phyloP scores from a whole-genome alignment of 2,329 filamentous ascomycete genomes.

The Fusarium virguliforme region DNA sequence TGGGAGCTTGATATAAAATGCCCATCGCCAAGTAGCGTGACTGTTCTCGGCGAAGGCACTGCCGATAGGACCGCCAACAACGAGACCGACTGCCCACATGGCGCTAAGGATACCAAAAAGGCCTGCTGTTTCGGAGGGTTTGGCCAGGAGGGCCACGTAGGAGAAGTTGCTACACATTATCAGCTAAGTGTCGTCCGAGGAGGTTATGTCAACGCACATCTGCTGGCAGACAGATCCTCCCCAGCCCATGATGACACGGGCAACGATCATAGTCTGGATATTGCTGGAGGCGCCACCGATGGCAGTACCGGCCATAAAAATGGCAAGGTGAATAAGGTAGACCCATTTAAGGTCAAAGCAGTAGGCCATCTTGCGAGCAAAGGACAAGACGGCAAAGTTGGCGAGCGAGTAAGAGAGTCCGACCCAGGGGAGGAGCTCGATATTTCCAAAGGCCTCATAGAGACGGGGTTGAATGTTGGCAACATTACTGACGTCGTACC shows the following conservation, averaged over 20 bases:
- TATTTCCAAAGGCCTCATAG: conserved; percentile 65
- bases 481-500: conserved; percentile 63
- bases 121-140: neutral
- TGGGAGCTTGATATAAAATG: conserved; percentile 69
- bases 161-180: conserved; percentile 6
- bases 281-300: neutral
- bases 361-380: conserved; percentile 53
- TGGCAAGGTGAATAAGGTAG: conserved; percentile 16
- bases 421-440: conserved; percentile 60
- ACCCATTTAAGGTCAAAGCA: conserved; percentile 1
- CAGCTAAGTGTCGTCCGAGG: conserved; percentile 2
- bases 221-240: conserved; percentile 7
- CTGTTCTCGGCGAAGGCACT: conserved; percentile 53
- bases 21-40: conserved; percentile 62
- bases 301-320: conserved; percentile 37
- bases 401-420: conserved; percentile 56
- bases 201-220: neutral
- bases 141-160: neutral
- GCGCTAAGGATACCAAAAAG: conserved; percentile 12
- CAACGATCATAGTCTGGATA: conserved; percentile 15
- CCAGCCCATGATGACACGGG: conserved; percentile 9
- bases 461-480: conserved; percentile 72
- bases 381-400: conserved; percentile 55
- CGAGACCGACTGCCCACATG: conserved; percentile 15
- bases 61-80: conserved; percentile 1